Percentiles rank a stretch among this genome's conserved stretches.
Conservation (phyloP, 306 rosid genomes). For the Styphnolobium japonicum region DNA sequence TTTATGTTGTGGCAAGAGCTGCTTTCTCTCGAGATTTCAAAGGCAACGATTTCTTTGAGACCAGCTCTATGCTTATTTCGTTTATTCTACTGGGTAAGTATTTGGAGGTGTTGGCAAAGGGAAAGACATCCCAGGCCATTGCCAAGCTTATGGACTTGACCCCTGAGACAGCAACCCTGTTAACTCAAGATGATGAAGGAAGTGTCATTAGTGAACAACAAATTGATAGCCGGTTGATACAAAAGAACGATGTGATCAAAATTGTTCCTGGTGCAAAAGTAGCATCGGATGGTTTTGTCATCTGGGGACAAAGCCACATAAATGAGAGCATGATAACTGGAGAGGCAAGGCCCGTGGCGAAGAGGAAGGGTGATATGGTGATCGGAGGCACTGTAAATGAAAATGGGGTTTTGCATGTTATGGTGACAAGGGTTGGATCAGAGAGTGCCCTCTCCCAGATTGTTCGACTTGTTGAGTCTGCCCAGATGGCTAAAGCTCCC, state of each 20-base stretch:
- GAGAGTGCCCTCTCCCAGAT: conserved; percentile 84
- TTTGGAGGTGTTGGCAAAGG: conserved; percentile 78
- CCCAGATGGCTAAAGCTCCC: conserved; percentile 94
- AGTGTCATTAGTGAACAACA: conserved; percentile 48
- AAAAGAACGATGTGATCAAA: conserved; percentile 69
- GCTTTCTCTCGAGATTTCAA: conserved; percentile 47
- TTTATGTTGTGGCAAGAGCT: conserved; percentile 61
- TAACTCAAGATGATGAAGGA: conserved; percentile 48
- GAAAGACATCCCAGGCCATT: conserved; percentile 81
- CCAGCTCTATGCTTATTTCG: conserved; percentile 76
- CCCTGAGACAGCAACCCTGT: conserved; percentile 61
- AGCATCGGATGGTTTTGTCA: conserved; percentile 68
- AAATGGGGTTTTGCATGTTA: conserved; percentile 74
- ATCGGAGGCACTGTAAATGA: conserved; percentile 86
- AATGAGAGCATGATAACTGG: conserved; percentile 96
- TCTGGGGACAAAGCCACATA: conserved; percentile 74
- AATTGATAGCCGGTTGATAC: conserved; percentile 64
- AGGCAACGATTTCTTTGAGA: conserved; percentile 85
- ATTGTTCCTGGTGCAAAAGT: conserved; percentile 71
- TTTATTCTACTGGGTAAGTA: conserved; percentile 84
- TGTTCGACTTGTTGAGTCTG: conserved; percentile 84
- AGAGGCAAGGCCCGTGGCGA: conserved; percentile 60
- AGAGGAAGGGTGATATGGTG: conserved; percentile 60
- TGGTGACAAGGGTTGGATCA: conserved; percentile 82
- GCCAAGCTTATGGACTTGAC: conserved; percentile 82